Evolutionary conservation across 805 yeast species (phyloP), one percentile per base, ranked within the genome.

Genomic region (Diddensiella transvaalensis): DNA sequence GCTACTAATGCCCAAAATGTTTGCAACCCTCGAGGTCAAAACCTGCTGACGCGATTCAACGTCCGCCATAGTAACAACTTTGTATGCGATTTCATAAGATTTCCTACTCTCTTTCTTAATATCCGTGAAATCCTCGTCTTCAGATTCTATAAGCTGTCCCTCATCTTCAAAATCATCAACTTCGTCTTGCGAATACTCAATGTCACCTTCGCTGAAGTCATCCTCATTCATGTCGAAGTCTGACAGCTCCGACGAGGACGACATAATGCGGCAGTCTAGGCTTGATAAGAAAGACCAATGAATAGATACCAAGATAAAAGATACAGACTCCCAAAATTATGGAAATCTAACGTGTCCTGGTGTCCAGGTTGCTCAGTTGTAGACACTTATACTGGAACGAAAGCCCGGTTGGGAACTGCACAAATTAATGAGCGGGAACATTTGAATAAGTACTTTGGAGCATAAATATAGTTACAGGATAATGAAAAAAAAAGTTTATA

Each of bases 1-100:
- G 6, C 49, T 48, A 3, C 72, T 64, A 1, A 76, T 46, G 26
- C 70, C 71, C 3, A 77, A 56, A 6, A 76, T 59, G 0, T 55
- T 50, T 19, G 70, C 58, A 3, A 76, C 57, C n/a, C 67, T 63
- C 3, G 55, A 53, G 0, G 73, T 65, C 44, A 67, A 63, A 3
- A 55, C 59, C 19, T 62, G 65, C 41, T 70, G 73, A 24, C 63
- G 49, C 8, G 22, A 35, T 41, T 59, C 49, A 50, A 61, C 44
- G 55, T 56, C 64, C 15, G 37, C 40, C 13, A 46, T 29, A 22
- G 49, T 13, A 17, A 60, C 44, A 4, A 56, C 62, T 35, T 54
- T 57, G 38, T 52, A 54, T 22, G 49, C 60, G 24, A 55, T 59
- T 32, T 60, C 66, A 22, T 50, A 57, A 5, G 56, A 56, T 26